Base-by-base conservation (phyloP, 495 filamentous ascomycete species). In the Hypoxylon intermedium region DNA sequence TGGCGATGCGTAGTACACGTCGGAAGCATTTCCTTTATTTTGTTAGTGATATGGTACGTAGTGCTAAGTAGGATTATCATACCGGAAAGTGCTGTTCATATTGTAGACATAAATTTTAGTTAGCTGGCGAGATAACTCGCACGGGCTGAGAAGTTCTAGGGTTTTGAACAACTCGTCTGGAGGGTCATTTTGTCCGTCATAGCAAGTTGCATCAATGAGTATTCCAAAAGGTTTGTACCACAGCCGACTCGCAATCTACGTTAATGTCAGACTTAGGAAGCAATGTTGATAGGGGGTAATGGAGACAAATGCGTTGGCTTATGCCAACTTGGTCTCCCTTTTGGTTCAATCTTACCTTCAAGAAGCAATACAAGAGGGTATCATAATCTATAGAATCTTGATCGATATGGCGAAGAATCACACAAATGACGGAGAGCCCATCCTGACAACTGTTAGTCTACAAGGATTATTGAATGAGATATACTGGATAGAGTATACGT, bases 171-270 rank as follows among this genome's bases (percentile, higher is more conserved):
- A 54, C 12, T 81, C 79, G 61, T 88, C 85, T 36, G 81, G 80
- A 9, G 83, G 76, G 41, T 87, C 85, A 52, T 79, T 83, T 51
- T 80, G 75, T n/a, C 80, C 79, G 57, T 79, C 81, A 58, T 87
- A 86, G 70, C 83, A 87, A 9, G 85, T 88, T 7, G 85, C 84
- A 70, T 88, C 85, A 42, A 88, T 81, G 18, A 88, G 74, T 12
- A 88, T 66, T 5, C 82, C 83, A 57, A 87, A 88, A 1, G 83
- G 82, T 28, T 85, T 83, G 55, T 88, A 82, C 85, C 85, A 87
- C 60, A 87, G 74, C 41, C 84, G 79, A 57, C 83, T 87, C 23
- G 85, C 85, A 67, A 88, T 86, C 80, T 83, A 55, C 26, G 16
- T 13, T 21, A 9, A 19, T 3, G 21, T 50, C 51, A 53, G 48